Evolutionary conservation across 805 yeast genomes (phyloP), one percentile per base, ranked within the genome.

Genomic region (Pichia nanzhaoensis): DNA sequence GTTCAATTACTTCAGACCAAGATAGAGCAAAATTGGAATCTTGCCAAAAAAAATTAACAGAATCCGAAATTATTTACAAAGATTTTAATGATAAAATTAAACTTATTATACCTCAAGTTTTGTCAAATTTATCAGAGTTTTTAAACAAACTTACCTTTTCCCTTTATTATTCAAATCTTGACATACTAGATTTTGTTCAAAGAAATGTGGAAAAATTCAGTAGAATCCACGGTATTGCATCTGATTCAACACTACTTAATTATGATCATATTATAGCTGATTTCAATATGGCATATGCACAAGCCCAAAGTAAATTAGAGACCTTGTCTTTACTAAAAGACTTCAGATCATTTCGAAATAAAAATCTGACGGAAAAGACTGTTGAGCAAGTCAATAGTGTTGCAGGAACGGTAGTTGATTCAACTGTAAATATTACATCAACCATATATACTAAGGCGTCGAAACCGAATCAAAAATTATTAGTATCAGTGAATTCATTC

Each of bases 101-200:
- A 40, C 37, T 67, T 4, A 53, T 71, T 3, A 56, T 75, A 6
- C 82, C 82, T 1, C 76, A 74, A 50, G 65, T 68, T 3, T 55
- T 73, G 39, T 59, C 64, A 3, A 64, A 69, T 16, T 52, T 75
- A 37, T 75, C 76, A 31, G 82, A 77, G 51, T 75, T 75, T 47
- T 57, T 75, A 10, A 73, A 67, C 38, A 62, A 64, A 42, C 46
- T 76, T 13, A 59, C 73, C 1, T 58, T 67, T 39, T 63, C 68
- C 49, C 43, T 68, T 1, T 55, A 73, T 34, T 66, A 61, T 50
- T 64, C 68, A 31, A 70, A 74, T 39, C 31, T 55, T 19, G 70
- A 67, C 16, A 59, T 69, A 2, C 61, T 57, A 44, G 51, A 60
- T 22, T 54, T 59, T 20, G 53, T 74, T 21, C 43, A 59, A 41